These are phyloP conservation scores for Thalassiosira exigua DNA, from an alignment of 352 stramenopile species.

Conservation along the genomic window DNA sequence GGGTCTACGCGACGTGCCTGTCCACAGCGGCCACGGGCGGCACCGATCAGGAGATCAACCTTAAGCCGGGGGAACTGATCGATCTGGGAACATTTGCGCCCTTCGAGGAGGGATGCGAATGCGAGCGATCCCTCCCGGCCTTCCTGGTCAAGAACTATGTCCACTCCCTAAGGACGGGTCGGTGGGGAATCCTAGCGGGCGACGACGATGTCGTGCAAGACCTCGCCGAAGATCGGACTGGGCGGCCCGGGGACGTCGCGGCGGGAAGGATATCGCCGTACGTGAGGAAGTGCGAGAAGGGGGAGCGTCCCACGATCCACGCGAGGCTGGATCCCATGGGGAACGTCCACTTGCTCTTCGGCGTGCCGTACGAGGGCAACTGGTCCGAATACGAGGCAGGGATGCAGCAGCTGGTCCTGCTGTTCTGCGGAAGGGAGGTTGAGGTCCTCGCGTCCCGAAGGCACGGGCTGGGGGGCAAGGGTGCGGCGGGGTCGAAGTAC, in stretches of 20 bases:
- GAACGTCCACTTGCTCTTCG: constrained; percentile 49
- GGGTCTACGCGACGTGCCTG: constrained; percentile 50
- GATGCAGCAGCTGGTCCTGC: constrained; percentile 28
- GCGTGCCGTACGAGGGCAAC: constrained; percentile 44
- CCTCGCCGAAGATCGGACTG: constrained; percentile 28
- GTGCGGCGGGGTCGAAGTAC: constrained; percentile 1
- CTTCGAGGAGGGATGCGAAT: constrained; percentile 5
- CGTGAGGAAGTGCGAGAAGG: constrained; percentile 23
- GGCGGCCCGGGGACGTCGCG: constrained; percentile 23
- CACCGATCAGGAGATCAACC: constrained; percentile 29
- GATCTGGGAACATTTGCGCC: constrained; percentile 44
- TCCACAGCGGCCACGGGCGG: constrained; percentile 5
- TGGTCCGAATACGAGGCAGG: constrained; percentile 42
- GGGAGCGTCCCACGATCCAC: constrained; percentile 24
- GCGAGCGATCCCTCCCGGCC: constrained; percentile 24
- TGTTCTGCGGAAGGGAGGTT: constrained; percentile 43
- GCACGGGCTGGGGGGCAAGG: constrained; percentile 6
- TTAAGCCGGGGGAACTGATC: constrained; percentile 53
- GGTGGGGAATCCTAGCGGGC: constrained; percentile 29
- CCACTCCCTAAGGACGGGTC: constrained; percentile 33
- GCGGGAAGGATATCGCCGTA: constrained; percentile 22
- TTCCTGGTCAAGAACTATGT: constrained; percentile 59
- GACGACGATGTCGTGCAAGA: constrained; percentile 38
- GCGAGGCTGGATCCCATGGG: constrained; percentile 32
- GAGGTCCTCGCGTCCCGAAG: constrained; percentile 24